Conservation (phyloP, 2,329 filamentous ascomycete species). For the Xylariomycetidae sp. region DNA sequence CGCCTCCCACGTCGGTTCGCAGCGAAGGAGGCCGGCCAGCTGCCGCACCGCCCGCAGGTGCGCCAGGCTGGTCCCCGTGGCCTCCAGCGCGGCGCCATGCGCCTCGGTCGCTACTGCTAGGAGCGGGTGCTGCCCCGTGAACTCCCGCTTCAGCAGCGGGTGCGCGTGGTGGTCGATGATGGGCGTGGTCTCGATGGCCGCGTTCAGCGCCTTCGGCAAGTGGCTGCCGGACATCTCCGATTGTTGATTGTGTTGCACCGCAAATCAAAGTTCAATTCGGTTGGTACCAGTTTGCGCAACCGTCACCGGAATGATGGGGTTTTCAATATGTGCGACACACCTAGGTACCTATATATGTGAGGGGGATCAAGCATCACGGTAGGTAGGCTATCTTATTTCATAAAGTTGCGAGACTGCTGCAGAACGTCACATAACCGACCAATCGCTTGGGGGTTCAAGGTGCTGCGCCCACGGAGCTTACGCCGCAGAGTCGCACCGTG, state of each 20-base stretch:
- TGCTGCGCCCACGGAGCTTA: no score
- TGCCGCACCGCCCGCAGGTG: conserved; percentile 66
- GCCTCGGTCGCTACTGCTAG: conserved; percentile 68
- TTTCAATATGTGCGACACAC: no score
- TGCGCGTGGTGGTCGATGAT: conserved; percentile 72
- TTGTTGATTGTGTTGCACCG: no score
- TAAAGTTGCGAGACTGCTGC: no score
- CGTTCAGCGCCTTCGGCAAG: not conserved
- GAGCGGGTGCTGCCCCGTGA: conserved; percentile 41
- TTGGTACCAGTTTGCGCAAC: no score
- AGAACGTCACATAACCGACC: no score
- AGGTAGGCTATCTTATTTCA: no score
- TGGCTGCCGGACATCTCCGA: not conserved
- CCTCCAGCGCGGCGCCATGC: conserved; percentile 57
- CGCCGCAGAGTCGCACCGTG: no score
- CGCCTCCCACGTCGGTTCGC: conserved; percentile 55
- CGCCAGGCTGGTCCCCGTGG: conserved; percentile 56
- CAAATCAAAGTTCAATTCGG: no score
- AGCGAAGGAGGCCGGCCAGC: conserved; percentile 58
- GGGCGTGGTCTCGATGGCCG: conserved; percentile 47
- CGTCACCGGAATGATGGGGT: not conserved
- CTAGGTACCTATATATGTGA: no score
- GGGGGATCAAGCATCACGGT: no score
- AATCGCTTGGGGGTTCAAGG: no score
- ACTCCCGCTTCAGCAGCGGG: conserved; percentile 52